Evolutionary conservation across 2,329 filamentous ascomycete genomes (phyloP).

Genomic region (Epichloe baconii): DNA sequence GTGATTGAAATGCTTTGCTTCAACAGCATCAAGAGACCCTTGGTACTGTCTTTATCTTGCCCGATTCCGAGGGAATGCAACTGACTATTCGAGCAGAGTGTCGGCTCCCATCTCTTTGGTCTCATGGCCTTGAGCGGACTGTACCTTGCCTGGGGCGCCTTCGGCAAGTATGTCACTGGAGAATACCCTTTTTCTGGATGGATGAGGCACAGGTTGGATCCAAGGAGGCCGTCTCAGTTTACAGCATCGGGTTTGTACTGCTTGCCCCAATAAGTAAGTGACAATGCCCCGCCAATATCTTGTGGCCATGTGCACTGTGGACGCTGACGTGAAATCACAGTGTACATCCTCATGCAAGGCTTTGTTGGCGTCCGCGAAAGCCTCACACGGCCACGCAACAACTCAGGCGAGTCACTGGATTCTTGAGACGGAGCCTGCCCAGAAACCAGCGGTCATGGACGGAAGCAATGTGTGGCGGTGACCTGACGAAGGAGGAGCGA

Average conservation of each 20-base stretch:
- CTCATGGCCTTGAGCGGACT: conserved; percentile 26
- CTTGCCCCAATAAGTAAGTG: conserved; percentile 32
- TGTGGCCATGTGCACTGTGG: background rate
- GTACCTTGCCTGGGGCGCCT: conserved; percentile 37
- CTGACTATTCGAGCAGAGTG: conserved; percentile 23
- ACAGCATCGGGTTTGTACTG: conserved; percentile 30
- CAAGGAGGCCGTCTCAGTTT: conserved; percentile 29
- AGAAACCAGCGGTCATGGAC: too few relatives aligned
- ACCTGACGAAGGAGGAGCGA: too few relatives aligned
- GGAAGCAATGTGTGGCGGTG: background rate
- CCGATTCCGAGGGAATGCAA: background rate
- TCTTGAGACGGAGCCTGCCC: background rate
- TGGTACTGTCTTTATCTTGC: conserved; percentile 21
- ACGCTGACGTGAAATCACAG: conserved; percentile 18
- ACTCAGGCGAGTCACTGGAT: conserved; percentile 10
- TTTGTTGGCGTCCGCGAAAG: conserved; percentile 35
- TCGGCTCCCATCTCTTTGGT: conserved; percentile 29
- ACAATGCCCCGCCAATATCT: background rate
- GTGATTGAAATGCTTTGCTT: conserved; percentile 32
- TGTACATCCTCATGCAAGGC: conserved; percentile 36
- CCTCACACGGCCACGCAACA: conserved; percentile 16
- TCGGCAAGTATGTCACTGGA: conserved; percentile 33
- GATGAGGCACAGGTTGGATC: conserved; percentile 30
- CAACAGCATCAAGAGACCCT: conserved; percentile 40
- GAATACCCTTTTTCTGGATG: conserved; percentile 37